A percentile compares a stretch with the other conserved stretches of the same genome.
phyloP scores from a whole-genome alignment of 345 rosid species.

The Eucalyptus albens region DNA sequence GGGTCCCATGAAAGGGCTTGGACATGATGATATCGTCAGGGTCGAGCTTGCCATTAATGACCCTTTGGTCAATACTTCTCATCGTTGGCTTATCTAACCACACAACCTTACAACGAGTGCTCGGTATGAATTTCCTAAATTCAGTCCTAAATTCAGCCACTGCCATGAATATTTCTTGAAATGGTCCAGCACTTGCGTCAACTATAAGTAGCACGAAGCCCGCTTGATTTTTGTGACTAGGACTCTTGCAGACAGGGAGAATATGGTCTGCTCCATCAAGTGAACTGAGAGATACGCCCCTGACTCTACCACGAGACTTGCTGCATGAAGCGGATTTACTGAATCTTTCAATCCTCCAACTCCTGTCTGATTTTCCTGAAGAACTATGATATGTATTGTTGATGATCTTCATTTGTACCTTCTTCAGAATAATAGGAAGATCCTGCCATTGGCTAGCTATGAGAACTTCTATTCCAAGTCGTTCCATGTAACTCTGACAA shows the following conservation, averaged over 20 bases:
- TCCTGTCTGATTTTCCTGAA: constrained; percentile 24
- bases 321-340: background rate
- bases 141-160: constrained; percentile 40
- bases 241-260: constrained; percentile 2
- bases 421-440: constrained; percentile 15
- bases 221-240: background rate
- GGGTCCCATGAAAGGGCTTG: constrained; percentile 74
- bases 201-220: constrained; percentile 39
- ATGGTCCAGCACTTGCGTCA: constrained; percentile 41
- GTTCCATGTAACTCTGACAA: constrained; percentile 37
- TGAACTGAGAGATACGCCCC: constrained; percentile 38
- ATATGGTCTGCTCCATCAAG: constrained; percentile 37
- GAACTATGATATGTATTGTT: constrained; percentile 25
- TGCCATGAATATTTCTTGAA: constrained; percentile 5
- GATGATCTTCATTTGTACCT: constrained; percentile 12
- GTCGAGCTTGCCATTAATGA: background rate
- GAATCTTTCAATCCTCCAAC: constrained; percentile 12
- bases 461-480: constrained; percentile 33
- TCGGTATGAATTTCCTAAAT: constrained; percentile 25
- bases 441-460: constrained; percentile 27
- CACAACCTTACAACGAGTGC: constrained; percentile 30
- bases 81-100: constrained; percentile 49
- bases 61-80: background rate
- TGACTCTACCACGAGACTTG: constrained; percentile 7
- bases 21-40: constrained; percentile 18